These are phyloP conservation scores for Kluyveromyces marxianus DNA, from an alignment of 1,139 yeast genomes.

Conservation along the genomic window DNA sequence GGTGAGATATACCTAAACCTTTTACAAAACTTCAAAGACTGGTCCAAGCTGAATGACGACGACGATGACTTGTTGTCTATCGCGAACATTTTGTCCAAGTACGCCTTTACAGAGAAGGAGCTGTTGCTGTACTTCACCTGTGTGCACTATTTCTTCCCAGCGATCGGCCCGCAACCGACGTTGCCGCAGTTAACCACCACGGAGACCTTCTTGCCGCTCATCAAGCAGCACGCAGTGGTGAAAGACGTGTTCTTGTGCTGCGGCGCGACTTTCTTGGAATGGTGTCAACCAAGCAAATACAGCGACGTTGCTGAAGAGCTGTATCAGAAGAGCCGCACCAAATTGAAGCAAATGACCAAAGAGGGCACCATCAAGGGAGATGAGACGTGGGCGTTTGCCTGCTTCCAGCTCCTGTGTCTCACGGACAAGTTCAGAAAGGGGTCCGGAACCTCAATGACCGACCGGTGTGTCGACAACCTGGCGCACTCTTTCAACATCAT, in stretches of 20 bases:
- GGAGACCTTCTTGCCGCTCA: conserved; percentile 13
- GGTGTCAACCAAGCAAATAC: conserved; percentile 16
- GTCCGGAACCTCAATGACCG: conserved; percentile 12
- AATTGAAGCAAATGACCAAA: conserved; percentile 5
- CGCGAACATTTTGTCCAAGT: conserved; percentile 6
- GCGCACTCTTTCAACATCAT: conserved; percentile 15
- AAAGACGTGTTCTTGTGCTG: conserved; percentile 15
- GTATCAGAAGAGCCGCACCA: conserved; percentile 11
- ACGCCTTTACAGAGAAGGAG: conserved; percentile 10
- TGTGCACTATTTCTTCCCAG: conserved; percentile 15
- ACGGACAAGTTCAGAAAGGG: conserved; percentile 16
- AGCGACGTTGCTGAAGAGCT: conserved; percentile 11
- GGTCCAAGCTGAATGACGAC: conserved; percentile 8
- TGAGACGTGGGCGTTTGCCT: conserved; percentile 17
- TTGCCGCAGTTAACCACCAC: conserved; percentile 15
- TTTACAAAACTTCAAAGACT: conserved; percentile 10
- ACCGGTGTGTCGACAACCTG: conserved; percentile 14
- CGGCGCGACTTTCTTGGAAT: conserved; percentile 16
- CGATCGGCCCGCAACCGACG: conserved; percentile 17
- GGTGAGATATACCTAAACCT: conserved; percentile 12
- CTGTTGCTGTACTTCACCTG: conserved; percentile 14
- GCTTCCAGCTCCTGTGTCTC: conserved; percentile 14
- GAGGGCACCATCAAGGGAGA: conserved; percentile 9
- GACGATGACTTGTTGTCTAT: conserved; percentile 6
- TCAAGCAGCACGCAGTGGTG: conserved; percentile 14